Evolutionary conservation across 495 filamentous ascomycete species (phyloP).

Genomic region (Penicillium tannophilum): DNA sequence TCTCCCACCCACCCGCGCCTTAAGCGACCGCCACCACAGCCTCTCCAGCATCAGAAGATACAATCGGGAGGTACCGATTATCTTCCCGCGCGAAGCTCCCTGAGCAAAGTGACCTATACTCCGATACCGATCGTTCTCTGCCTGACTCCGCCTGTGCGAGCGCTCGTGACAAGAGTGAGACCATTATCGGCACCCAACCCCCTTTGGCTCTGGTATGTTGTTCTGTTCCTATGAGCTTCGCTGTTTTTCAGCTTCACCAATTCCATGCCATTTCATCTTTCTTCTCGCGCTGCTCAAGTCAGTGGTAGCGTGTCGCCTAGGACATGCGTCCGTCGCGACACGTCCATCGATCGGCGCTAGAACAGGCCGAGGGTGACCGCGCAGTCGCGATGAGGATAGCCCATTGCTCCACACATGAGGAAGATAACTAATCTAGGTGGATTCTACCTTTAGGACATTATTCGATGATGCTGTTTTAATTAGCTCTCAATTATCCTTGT

Average conservation of each 20-base stretch:
- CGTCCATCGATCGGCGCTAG: constrained; percentile 18
- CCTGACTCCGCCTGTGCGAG: constrained; percentile 1
- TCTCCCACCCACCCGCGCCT: constrained; percentile 21
- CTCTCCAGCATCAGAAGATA: constrained; percentile 6
- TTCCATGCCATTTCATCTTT: neutral
- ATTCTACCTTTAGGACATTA: constrained; percentile 20
- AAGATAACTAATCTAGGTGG: neutral
- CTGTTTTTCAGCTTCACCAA: constrained; percentile 2
- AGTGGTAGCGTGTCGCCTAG: constrained; percentile 5
- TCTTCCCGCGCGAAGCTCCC: neutral
- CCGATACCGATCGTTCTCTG: constrained; percentile 5
- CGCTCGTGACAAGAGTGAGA: constrained; percentile 8
- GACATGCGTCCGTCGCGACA: constrained; percentile 30
- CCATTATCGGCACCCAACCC: constrained; percentile 20
- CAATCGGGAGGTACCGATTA: neutral
- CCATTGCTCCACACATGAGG: neutral
- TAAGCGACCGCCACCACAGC: constrained; percentile 15
- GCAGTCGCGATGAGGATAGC: constrained; percentile 19
- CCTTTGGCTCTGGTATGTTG: constrained; percentile 29
- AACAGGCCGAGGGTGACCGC: constrained; percentile 8
- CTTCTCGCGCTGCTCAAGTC: constrained; percentile 5
- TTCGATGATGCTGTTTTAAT: constrained; percentile 44
- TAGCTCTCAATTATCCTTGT: constrained; percentile 20
- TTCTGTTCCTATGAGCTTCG: constrained; percentile 11
- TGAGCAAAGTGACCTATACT: neutral